Percentiles rank a stretch among this genome's conserved stretches.
Conservation (phyloP, 2,329 filamentous ascomycete species). For the Epichloe sp. region DNA sequence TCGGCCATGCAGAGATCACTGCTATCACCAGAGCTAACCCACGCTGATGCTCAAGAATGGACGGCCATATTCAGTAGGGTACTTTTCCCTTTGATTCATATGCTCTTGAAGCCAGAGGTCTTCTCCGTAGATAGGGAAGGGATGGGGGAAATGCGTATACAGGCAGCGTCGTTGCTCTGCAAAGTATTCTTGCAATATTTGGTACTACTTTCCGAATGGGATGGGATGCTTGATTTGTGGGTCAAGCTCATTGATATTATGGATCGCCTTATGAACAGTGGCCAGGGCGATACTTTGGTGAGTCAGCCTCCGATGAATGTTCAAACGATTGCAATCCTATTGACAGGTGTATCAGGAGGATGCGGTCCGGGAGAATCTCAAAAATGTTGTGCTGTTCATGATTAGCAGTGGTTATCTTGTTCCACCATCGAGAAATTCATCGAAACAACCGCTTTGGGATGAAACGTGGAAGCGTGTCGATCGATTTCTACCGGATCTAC, state of each 20-base stretch:
- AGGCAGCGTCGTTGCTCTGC: conserved; percentile 80
- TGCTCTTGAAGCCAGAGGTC: conserved; percentile 84
- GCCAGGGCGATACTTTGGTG: conserved; percentile 79
- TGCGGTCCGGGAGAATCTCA: conserved; percentile 86
- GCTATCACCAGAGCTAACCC: conserved; percentile 70
- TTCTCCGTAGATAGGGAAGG: conserved; percentile 82
- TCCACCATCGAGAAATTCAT: conserved; percentile 45
- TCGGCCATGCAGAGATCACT: conserved; percentile 74
- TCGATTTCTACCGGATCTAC: conserved; percentile 48
- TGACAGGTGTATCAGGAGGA: conserved; percentile 53
- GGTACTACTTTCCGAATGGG: conserved; percentile 69
- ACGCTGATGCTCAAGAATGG: conserved; percentile 81
- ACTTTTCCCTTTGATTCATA: conserved; percentile 77
- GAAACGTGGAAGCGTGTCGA: conserved; percentile 56
- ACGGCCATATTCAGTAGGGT: conserved; percentile 90
- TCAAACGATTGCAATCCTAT: conserved; percentile 3
- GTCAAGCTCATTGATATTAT: conserved; percentile 84
- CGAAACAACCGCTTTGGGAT: conserved; percentile 43
- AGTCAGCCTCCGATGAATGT: conserved; percentile 17
- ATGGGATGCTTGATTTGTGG: conserved; percentile 87
- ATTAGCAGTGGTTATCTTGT: conserved; percentile 75
- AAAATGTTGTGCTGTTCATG: conserved; percentile 95
- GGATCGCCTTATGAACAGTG: conserved; percentile 91
- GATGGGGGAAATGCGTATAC: conserved; percentile 91
- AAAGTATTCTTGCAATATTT: conserved; percentile 95